phyloP scores from a whole-genome alignment of 2,329 filamentous ascomycete genomes.

The Pseudogymnoascus sp. region DNA sequence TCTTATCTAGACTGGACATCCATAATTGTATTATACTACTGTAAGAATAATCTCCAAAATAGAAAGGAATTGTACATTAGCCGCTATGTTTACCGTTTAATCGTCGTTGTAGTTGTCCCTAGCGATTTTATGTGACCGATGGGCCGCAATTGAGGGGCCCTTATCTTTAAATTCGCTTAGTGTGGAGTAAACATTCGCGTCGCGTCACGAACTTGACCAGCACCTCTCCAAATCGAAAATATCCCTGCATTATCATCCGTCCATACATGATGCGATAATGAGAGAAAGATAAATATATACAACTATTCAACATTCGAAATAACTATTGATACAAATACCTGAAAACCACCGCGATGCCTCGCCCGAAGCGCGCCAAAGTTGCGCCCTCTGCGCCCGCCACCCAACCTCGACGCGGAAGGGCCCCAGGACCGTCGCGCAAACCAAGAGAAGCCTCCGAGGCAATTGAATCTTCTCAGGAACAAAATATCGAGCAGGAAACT shows the following conservation, averaged over 20 bases:
- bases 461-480: conserved; percentile 22
- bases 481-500: conserved; percentile 25
- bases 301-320: background rate
- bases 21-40: conserved; percentile 9
- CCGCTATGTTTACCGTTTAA: background rate
- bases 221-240: conserved; percentile 2
- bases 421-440: conserved; percentile 11
- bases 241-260: background rate
- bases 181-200: conserved; percentile 11
- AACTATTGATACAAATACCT: conserved; percentile 4
- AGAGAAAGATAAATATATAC: conserved; percentile 4
- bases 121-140: background rate
- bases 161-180: background rate
- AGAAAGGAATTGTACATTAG: conserved; percentile 7
- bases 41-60: background rate
- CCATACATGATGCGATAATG: background rate
- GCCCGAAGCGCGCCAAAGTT: conserved; percentile 29
- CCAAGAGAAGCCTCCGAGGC: background rate
- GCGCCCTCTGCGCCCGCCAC: conserved; percentile 23
- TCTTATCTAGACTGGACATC: conserved; percentile 47
- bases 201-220: conserved; percentile 6
- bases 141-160: background rate
- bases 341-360: conserved; percentile 22
- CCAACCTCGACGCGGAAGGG: conserved; percentile 9
- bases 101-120: background rate